Evolutionary conservation across 164 flowering plant genomes (phyloP), one percentile per base, ranked within the genome.

Genomic region (Kalanchoe fedtschenkoi): DNA sequence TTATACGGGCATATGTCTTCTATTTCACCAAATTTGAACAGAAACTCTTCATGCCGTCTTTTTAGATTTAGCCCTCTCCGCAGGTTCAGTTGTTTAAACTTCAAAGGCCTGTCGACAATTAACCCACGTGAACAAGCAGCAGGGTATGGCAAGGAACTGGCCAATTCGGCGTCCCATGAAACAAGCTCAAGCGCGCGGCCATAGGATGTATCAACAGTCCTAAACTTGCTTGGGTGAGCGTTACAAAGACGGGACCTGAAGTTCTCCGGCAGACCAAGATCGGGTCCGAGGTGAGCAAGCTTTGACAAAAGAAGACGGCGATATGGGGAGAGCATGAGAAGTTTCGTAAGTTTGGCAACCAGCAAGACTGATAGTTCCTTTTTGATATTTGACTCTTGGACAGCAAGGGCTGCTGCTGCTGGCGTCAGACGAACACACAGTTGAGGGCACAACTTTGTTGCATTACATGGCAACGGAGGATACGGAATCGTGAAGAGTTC

Each of bases 181-280:
- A 90, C 93, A 57, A 93, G 96, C 74, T 93, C 95, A 15, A 93
- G 88, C 0, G 96, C 96, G 4, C 92, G 85, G 19, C 99, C 99
- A 65, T 85, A 90, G 21, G 92, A 85, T 28, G 97, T 88, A 34
- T 93, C 91, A 4, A 90, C 80, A 24, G 75, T 80, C 71, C 76
- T 85, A 65, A 93, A 90, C 43, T 72, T 78, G 9, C 83, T 84
- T 0, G 95, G 89, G 55, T 83, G 66, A 35, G 83, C 83, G 70
- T 87, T 82, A 75, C 97, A 90, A 29, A 93, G 89, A 16, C 91
- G 80, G 58, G 96, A 85, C 1, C 96, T 76, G 41, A 93, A 93
- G 67, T 87, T 87, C 0, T 81, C 77, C 3, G 97, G 95, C n/a
- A 88, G 80, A 14, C 99, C 97, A 30, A 93, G 85, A 73, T 93